Conservation (phyloP, 768 basidiomycete genomes). For the Lactarius sp. region DNA sequence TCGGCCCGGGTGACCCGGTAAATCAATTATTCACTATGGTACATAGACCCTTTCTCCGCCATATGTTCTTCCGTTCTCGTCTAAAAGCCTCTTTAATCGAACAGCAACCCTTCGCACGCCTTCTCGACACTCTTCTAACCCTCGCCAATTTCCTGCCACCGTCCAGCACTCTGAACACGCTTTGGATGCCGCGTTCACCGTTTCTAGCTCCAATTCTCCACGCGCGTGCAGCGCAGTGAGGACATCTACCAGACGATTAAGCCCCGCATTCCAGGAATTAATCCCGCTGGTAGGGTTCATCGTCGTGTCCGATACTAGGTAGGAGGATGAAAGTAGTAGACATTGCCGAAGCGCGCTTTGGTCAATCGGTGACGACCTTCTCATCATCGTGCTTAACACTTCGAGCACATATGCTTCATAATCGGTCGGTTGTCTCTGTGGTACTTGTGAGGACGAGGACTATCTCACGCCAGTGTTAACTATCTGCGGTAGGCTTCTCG, state of each 20-base stretch:
- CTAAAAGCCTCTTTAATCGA: slow-evolving; percentile 53
- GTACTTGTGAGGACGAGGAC: slow-evolving; percentile 1
- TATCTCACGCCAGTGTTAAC: background rate
- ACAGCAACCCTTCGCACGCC: slow-evolving; percentile 55
- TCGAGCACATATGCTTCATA: slow-evolving; percentile 56
- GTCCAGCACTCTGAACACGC: slow-evolving; percentile 81
- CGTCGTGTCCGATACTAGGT: slow-evolving; percentile 67
- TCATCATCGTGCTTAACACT: slow-evolving; percentile 49
- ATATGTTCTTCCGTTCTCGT: slow-evolving; percentile 49
- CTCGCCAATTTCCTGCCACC: slow-evolving; percentile 62
- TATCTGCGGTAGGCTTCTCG: background rate
- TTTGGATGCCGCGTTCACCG: slow-evolving; percentile 63
- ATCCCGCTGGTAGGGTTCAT: slow-evolving; percentile 56
- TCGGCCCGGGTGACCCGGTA: slow-evolving; percentile 11
- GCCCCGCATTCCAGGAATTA: slow-evolving; percentile 59
- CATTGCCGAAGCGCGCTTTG: slow-evolving; percentile 59
- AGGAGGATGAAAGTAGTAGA: slow-evolving; percentile 70
- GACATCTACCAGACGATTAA: slow-evolving; percentile 66
- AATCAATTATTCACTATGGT: slow-evolving; percentile 25
- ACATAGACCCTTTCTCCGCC: slow-evolving; percentile 37
- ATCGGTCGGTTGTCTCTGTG: slow-evolving; percentile 43
- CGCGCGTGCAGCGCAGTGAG: slow-evolving; percentile 63
- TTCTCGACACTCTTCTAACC: slow-evolving; percentile 58
- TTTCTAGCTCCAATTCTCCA: slow-evolving; percentile 70
- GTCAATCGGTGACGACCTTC: slow-evolving; percentile 45